Evolutionary conservation across 208 protist genomes (phyloP), one percentile per base, ranked within the genome.

Genomic region (Lotmaria passim): DNA sequence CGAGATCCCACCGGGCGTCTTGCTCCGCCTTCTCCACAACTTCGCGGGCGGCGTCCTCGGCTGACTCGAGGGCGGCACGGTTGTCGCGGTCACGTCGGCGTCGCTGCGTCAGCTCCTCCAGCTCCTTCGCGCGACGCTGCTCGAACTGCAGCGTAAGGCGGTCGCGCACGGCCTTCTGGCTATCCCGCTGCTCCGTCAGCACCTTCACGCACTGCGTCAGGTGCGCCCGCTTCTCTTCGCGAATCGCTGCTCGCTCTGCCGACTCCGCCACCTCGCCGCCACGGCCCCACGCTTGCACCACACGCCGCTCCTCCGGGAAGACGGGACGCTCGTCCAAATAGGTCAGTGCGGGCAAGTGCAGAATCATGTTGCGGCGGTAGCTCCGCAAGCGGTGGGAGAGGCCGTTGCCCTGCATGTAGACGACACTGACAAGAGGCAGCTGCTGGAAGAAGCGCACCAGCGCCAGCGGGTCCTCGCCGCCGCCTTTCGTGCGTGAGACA

Each of bases 301-400:
- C 84, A 12, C 88, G 85, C 5, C 93, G 83, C 77, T 97, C 90
- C 63, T 97, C 90, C 7, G 80, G 38, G 62, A 96, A 97, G 19
- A 97, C 84, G 11, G 93, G 93, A 3, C 93, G 82, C 55, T 97
- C 93, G 63, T 97, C 93, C 46, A 97, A 77, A 72, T 96, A 97
- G 48, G 79, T 92, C 31, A 97, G 81, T 14, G 75, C 71, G 4
- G 89, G 78, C 0, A 97, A 80, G 34, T 85, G 81, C 15, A 90
- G 62, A 23, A 98, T 91, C 78, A 98, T 87, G 36, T 84, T 93
- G 43, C 93, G 93, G 2, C 97, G 79, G 77, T 98, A 98, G 50
- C 91, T 79, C 46, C 82, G 82, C 67, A 94, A 50, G 26, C 80
- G 73, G 55, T 79, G 85, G 34, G 74, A 81, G 36, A 90, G 64